Evolutionary conservation across 495 filamentous ascomycete genomes (phyloP).

Genomic region (Zalerion maritima): DNA sequence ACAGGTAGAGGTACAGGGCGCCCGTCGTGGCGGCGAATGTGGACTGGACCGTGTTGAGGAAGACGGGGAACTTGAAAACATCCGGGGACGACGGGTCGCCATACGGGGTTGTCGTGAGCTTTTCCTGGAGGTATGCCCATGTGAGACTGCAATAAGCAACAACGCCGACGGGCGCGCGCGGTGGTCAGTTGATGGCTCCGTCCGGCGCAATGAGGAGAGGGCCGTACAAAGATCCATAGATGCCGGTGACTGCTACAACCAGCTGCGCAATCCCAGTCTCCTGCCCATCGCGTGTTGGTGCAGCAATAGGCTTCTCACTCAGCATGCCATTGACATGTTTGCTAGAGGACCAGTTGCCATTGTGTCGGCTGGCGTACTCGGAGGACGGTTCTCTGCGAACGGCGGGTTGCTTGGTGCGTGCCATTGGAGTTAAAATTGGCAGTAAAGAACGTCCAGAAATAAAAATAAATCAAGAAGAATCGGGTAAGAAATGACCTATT

Average conservation of each 20-base stretch:
- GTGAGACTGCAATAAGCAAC: constrained; percentile 46
- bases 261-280: constrained; percentile 53
- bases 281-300: constrained; percentile 16
- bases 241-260: constrained; percentile 75
- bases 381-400: constrained; percentile 51
- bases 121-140: constrained; percentile 94
- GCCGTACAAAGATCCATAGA: constrained; percentile 88
- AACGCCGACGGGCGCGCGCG: constrained; percentile 9
- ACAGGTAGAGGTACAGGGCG: constrained; percentile 61
- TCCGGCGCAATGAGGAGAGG: neutral
- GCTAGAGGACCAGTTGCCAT: constrained; percentile 19
- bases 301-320: constrained; percentile 15
- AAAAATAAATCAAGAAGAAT: neutral
- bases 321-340: constrained; percentile 27
- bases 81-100: constrained; percentile 42
- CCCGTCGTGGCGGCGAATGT: constrained; percentile 72
- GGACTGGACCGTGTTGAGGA: constrained; percentile 93
- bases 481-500: neutral
- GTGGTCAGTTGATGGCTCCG: no score
- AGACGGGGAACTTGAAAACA: constrained; percentile 81
- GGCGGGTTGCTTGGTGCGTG: constrained; percentile 56
- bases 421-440: constrained; percentile 33
- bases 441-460: neutral
- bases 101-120: constrained; percentile 91
- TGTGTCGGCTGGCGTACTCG: constrained; percentile 34